A percentile compares a stretch with the other conserved stretches of the same genome.
Evolutionary conservation across 2,329 filamentous ascomycete genomes (phyloP).

Genomic region (Xylariales sp.): DNA sequence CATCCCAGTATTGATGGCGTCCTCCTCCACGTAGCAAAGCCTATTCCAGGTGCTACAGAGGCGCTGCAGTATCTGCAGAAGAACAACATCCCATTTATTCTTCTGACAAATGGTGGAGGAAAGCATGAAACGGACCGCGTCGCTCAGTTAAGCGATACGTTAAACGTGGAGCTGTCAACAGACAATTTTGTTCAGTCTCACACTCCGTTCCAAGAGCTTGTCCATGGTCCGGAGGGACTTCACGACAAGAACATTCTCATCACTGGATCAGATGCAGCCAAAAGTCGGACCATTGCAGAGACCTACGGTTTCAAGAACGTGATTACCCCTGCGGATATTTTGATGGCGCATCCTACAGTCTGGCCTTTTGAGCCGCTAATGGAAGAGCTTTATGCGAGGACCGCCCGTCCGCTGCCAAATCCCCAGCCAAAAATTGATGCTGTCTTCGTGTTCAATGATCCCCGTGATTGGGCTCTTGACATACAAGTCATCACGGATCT

Average conservation of each 20-base stretch:
- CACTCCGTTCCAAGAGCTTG: slow-evolving; percentile 76
- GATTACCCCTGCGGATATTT: slow-evolving; percentile 80
- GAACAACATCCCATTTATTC: slow-evolving; percentile 81
- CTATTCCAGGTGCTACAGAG: slow-evolving; percentile 73
- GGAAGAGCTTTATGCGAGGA: slow-evolving; percentile 53
- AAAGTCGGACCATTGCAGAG: slow-evolving; percentile 70
- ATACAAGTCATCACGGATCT: slow-evolving; percentile 80
- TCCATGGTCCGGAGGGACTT: slow-evolving; percentile 50
- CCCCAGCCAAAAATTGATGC: slow-evolving; percentile 72
- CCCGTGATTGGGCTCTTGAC: slow-evolving; percentile 92
- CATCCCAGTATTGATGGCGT: slow-evolving; percentile 78
- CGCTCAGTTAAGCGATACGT: slow-evolving; percentile 60
- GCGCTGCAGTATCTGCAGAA: slow-evolving; percentile 69
- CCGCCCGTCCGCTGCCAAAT: slow-evolving; percentile 53
- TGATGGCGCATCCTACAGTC: slow-evolving; percentile 66
- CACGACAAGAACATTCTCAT: slow-evolving; percentile 67
- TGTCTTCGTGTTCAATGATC: slow-evolving; percentile 92
- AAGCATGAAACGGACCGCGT: slow-evolving; percentile 74
- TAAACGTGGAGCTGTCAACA: slow-evolving; percentile 60
- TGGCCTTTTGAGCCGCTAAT: slow-evolving; percentile 79
- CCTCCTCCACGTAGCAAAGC: slow-evolving; percentile 75
- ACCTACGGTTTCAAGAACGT: slow-evolving; percentile 77
- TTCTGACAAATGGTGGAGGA: slow-evolving; percentile 93
- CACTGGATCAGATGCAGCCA: slow-evolving; percentile 63
- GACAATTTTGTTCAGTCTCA: slow-evolving; percentile 84